Evolutionary conservation across 1,284 basidiomycete genomes (phyloP), one percentile per base, ranked within the genome.

Genomic region (Microbotryomycetes sp.): DNA sequence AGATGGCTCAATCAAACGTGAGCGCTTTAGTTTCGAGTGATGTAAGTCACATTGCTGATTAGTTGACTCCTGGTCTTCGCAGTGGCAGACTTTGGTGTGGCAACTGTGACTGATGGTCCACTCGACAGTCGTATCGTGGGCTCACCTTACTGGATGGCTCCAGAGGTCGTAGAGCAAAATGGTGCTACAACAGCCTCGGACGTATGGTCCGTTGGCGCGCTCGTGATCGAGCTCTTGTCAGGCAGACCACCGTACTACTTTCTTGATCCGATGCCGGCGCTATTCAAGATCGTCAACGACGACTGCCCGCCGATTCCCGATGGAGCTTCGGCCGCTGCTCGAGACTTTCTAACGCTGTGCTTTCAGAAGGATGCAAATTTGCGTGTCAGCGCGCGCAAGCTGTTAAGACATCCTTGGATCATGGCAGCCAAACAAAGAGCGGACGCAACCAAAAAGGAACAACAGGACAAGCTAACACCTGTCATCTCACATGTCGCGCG

Each of bases 121-220:
- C 83, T 82, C 53, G 88, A 92, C 74, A 88, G 86, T 71, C 88
- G 90, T 19, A 92, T 97, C 3, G 93, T 97, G 36, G 93, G 92
- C 16, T 93, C 89, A 70, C 93, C 93, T 6, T 97, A 97, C 75
- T 97, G 93, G 93, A 97, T 97, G 93, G 93, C 93, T 19, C 93
- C 93, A 3, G 93, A 97, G 76, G 90, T 97, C 46, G 96, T 97
- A 62, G 92, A 96, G 72, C 94, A 97, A 76, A 89, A 87, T 45
- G 94, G 94, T 46, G 93, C 94, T 30, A 94, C 91, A 0, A 96
- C 93, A 1, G 88, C 94, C 19, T 96, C 92, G 46, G 94, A 98
- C 77, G 92, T 97, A 54, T 98, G 94, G 90, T 89, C 74, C 55
- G 90, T 97, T 7, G 93, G 94, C 4, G 97, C 93, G 73, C 89